Evolutionary conservation across 768 basidiomycete species (phyloP).

Genomic region (Calocybe cyanea): DNA sequence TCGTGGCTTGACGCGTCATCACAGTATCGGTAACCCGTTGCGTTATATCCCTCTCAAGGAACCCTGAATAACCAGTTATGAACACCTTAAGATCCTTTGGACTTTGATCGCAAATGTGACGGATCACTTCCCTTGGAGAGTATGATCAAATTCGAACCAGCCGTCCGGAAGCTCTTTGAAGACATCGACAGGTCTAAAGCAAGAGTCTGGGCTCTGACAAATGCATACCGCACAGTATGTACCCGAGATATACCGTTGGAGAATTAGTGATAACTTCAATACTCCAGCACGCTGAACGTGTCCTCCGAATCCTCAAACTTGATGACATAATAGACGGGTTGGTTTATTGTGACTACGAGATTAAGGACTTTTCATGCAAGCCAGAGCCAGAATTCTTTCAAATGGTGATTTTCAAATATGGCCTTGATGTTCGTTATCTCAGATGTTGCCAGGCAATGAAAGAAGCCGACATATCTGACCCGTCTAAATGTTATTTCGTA

Average conservation of each 20-base stretch:
- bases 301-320: conserved; percentile 68
- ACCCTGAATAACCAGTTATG: not conserved
- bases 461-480: conserved; percentile 56
- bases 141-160: conserved; percentile 64
- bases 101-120: conserved; percentile 83
- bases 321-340: conserved; percentile 73
- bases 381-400: conserved; percentile 72
- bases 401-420: conserved; percentile 34
- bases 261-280: not conserved
- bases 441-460: conserved; percentile 52
- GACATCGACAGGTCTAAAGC: conserved; percentile 77
- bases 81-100: conserved; percentile 77
- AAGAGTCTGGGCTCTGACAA: conserved; percentile 84
- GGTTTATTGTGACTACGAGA: conserved; percentile 74
- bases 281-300: conserved; percentile 73
- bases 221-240: conserved; percentile 72
- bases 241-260: conserved; percentile 7
- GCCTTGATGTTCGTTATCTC: conserved; percentile 4
- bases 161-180: conserved; percentile 61
- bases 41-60: not conserved
- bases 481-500: conserved; percentile 71
- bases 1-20: conserved; percentile 72
- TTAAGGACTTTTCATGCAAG: conserved; percentile 71
- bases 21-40: conserved; percentile 59
- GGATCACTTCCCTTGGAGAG: conserved; percentile 79